Percentiles rank a stretch among this genome's conserved stretches.
These are phyloP conservation scores for Ajuga reptans DNA, from an alignment of 305 asterid species.

Conservation along the genomic window DNA sequence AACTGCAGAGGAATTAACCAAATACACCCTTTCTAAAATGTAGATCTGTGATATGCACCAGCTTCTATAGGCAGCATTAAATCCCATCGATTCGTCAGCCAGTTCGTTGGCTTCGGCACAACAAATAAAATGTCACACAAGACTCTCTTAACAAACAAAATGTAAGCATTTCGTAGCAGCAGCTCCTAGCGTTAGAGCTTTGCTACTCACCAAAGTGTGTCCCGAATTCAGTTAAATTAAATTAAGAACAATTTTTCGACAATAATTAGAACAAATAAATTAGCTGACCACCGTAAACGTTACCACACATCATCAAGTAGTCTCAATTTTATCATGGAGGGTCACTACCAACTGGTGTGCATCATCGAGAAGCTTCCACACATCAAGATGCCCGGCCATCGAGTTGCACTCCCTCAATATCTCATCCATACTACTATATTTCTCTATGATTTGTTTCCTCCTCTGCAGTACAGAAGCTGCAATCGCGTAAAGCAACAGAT, in stretches of 20 bases:
- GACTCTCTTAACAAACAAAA: not conserved
- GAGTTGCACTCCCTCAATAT: constrained; percentile 69
- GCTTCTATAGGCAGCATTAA: no score
- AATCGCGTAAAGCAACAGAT: constrained; percentile 67
- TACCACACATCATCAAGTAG: constrained; percentile 21
- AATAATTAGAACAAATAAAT: constrained; percentile 23
- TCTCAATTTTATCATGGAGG: constrained; percentile 64
- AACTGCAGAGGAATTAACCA: no score
- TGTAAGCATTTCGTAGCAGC: constrained; percentile 12
- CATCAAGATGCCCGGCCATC: constrained; percentile 79
- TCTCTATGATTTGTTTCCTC: constrained; percentile 73
- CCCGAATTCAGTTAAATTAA: not conserved
- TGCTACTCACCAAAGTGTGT: constrained; percentile 8
- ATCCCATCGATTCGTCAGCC: no score
- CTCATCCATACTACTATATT: constrained; percentile 75
- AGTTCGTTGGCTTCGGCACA: not conserved
- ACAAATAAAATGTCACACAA: not conserved
- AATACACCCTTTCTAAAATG: no score
- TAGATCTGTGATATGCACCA: no score
- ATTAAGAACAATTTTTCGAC: not conserved
- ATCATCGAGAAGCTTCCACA: constrained; percentile 79
- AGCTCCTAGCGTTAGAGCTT: not conserved
- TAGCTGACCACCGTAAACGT: not conserved
- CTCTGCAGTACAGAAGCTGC: constrained; percentile 80
- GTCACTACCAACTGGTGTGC: constrained; percentile 75